Conservation (phyloP, 352 stramenopile genomes). For the Phytophthora aleatoria region DNA sequence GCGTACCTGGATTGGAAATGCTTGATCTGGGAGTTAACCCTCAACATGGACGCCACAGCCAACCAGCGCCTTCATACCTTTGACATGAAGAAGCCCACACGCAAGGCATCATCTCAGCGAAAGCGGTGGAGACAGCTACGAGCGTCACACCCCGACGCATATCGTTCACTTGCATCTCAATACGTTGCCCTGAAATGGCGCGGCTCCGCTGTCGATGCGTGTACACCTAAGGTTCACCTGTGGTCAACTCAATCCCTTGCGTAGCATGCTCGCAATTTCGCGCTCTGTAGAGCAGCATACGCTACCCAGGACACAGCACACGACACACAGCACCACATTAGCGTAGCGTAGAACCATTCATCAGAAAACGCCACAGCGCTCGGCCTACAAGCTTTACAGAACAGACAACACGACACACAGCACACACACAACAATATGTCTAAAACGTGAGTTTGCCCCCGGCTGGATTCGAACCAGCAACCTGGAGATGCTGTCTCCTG, state of each 20-base stretch:
- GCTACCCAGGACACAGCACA: no score
- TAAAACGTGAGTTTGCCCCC: neutral
- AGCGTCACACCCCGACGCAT: neutral
- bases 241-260: neutral
- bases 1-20: neutral
- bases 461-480: slow-evolving; percentile 12
- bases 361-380: no score
- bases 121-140: slow-evolving; percentile 3
- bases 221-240: neutral
- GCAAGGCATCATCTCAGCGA: slow-evolving; percentile 5
- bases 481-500: neutral
- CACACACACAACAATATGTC: neutral
- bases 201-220: neutral
- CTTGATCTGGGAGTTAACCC: neutral
- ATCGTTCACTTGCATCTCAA: neutral
- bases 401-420: neutral
- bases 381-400: no score
- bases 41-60: no score
- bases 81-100: slow-evolving; percentile 8
- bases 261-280: no score
- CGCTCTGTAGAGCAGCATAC: no score
- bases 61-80: slow-evolving; percentile 7
- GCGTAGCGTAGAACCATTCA: neutral
- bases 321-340: no score
- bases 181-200: neutral